These are phyloP conservation scores for Geotrichum carabidarum DNA, from an alignment of 1,139 yeast genomes.

Conservation along the genomic window DNA sequence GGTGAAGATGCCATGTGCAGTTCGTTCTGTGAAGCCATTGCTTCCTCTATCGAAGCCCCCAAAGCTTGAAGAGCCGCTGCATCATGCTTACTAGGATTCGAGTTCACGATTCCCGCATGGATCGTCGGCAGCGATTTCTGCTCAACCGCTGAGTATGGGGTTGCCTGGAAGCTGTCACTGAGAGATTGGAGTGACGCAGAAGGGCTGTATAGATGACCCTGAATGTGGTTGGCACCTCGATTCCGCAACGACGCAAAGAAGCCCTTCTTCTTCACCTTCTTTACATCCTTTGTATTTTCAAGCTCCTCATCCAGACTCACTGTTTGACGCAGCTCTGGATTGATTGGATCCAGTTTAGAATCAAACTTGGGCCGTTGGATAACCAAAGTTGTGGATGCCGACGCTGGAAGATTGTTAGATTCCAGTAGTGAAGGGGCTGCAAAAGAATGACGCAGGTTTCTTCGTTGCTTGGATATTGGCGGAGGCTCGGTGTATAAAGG, in stretches of 20 bases:
- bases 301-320: constrained; percentile 23
- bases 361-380: no score
- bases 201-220: constrained; percentile 17
- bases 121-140: constrained; percentile 12
- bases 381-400: no score
- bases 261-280: constrained; percentile 51
- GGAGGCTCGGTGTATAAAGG: neutral
- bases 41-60: constrained; percentile 16
- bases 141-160: constrained; percentile 21
- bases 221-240: constrained; percentile 17
- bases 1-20: neutral
- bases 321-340: constrained; percentile 12
- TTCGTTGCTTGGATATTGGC: neutral
- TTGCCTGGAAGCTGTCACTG: constrained; percentile 17
- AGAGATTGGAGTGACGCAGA: constrained; percentile 13
- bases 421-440: neutral
- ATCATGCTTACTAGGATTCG: constrained; percentile 15
- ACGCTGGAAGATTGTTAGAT: no score
- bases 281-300: constrained; percentile 39
- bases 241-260: constrained; percentile 54
- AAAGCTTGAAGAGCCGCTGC: constrained; percentile 13
- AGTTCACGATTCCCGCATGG: constrained; percentile 6
- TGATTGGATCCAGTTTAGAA: neutral
- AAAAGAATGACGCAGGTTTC: constrained; percentile 7
- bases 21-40: constrained; percentile 2